These are phyloP conservation scores for Heracleum sosnowskyi DNA, from an alignment of 129 eudicot species.

Conservation along the genomic window DNA sequence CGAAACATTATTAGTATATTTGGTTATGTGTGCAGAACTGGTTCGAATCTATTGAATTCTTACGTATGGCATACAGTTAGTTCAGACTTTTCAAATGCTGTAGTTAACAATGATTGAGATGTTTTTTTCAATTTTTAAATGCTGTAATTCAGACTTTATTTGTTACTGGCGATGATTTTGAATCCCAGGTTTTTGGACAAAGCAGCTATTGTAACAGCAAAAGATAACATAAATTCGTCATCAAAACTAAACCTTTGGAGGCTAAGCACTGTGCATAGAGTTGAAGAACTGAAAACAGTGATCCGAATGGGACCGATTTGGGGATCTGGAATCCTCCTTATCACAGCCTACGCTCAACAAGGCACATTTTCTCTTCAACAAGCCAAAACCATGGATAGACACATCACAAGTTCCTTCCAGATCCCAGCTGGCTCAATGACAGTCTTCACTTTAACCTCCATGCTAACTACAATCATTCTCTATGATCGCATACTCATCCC, in stretches of 20 bases:
- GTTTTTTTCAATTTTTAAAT: no score
- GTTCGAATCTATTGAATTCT: neutral
- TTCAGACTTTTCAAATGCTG: neutral
- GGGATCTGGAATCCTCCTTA: conserved; percentile 80
- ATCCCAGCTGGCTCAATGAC: conserved; percentile 86
- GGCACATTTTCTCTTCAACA: conserved; percentile 79
- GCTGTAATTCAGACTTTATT: no score
- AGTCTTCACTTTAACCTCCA: conserved; percentile 61
- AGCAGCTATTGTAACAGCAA: conserved; percentile 67
- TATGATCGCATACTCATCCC: conserved; percentile 74
- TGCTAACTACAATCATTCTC: conserved; percentile 57
- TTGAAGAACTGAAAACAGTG: conserved; percentile 78
- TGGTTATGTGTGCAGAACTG: neutral
- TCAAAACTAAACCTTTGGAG: conserved; percentile 55
- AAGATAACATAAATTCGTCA: conserved; percentile 36
- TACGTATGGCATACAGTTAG: neutral
- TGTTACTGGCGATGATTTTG: neutral
- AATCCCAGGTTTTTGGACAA: conserved; percentile 66
- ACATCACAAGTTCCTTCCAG: conserved; percentile 56
- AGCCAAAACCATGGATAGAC: conserved; percentile 78
- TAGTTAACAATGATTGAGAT: neutral
- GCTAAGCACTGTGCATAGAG: conserved; percentile 74
- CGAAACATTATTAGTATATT: neutral
- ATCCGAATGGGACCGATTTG: conserved; percentile 94
- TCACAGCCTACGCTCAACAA: conserved; percentile 80